Evolutionary conservation across 164 flowering plant species (phyloP), one percentile per base, ranked within the genome.

Genomic region (Pachysandra terminalis): DNA sequence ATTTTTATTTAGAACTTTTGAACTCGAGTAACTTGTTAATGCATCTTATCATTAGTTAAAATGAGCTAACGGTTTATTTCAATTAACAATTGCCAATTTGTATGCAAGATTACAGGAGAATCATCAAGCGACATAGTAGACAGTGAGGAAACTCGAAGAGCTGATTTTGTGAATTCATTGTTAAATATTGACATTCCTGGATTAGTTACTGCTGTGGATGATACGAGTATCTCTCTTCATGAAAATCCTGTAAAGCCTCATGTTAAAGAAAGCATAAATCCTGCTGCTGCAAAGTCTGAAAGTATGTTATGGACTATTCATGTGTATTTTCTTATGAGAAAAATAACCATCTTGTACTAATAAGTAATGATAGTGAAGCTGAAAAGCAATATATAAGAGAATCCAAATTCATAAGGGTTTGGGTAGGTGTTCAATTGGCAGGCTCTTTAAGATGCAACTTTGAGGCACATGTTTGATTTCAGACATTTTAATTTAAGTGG

Each of bases 111-210:
- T 77, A 41, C 80, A 93, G 97, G 86, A 49, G 94, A 89, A 45
- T 72, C 79, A 32, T 72, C 61, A 56, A 69, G 54, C 45, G 69
- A 59, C 52, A 22, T 82, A 52, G 87, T 80, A 68, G 83, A 83
- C 27, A 71, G 52, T 69, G 84, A 75, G 70, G 85, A 82, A 66
- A 80, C 79, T 67, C 81, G 97, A 75, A 85, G 90, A 75, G 81
- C 86, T 58, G 83, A 65, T 75, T 93, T 93, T 85, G 94, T 93
- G 63, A 85, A 91, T 66, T 77, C 87, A 28, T 79, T 93, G 63
- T 73, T 93, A 76, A 80, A 74, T 57, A 71, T 72, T 41, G 80
- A 75, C 23, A 69, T 32, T 61, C 64, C 73, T 40, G 69, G 63
- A 70, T 63, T 77, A 53, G 40, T 57, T 69, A 65, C 67, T 52